Base-by-base conservation (phyloP, 164 flowering plant species). In the Nymphaea thermarum region DNA sequence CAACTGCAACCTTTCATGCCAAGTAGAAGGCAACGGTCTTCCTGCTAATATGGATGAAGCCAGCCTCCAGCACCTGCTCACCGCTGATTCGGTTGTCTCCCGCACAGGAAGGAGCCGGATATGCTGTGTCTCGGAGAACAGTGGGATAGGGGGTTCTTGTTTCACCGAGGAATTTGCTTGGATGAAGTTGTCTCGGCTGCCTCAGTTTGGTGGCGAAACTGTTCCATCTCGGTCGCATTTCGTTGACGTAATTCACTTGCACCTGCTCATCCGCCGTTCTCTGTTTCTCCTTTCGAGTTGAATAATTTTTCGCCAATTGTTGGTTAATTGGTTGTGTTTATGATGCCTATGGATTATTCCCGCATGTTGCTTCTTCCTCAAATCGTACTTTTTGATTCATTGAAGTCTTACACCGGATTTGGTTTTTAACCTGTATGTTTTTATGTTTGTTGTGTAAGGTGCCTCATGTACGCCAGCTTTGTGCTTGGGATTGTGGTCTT, bases 401-500 rank as follows among this genome's bases (percentile, higher is more conserved):
- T 25, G 1, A 25, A 25, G 36, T 25, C 36, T 25, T 25, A 25
- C 36, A 25, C 3, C 57, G 57, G 2, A 51, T 51, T 45, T 51
- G 57, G 57, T 51, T 51, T 15, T 15, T 51, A 10, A 51, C 57
- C 8, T 51, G 57, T 10, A 51, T 3, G 14, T 51, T 51, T 51
- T 15, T 51, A 8, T 51, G 57, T 51, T 51, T 51, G 57, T 62
- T 41, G 16, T 62, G 3, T 62, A 17, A 95, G 99, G 98, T 95
- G 12, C 96, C 96, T 12, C 98, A 92, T 60, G 71, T 92, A 65
- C 84, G 83, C 47, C 99, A 95, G 79, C 76, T 82, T 45, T 73
- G 70, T 71, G 74, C 85, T 55, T 94, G 99, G 99, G 99, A 94
- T 75, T 94, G 98, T 68, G 99, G 99, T 66, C 93, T 92, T 77